Base-by-base conservation (phyloP, 257 asterid genomes). In the Ocimum tenuiflorum region DNA sequence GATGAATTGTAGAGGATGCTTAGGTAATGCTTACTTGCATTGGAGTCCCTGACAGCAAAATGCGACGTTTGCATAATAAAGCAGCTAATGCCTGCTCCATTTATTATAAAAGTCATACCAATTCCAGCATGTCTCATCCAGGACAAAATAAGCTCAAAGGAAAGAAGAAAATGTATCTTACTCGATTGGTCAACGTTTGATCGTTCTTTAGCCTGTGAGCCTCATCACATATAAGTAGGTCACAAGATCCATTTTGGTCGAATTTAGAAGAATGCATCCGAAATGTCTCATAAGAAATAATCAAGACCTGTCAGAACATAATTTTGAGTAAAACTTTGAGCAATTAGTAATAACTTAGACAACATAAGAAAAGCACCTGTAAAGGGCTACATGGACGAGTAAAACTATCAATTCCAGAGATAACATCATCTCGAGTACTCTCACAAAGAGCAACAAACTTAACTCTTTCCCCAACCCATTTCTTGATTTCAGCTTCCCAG, bases 141-240 rank as follows among this genome's bases (percentile, higher is more conserved):
- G 41, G 46, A 7, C 60, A 50, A 63, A 52, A 35, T 46, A 68
- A 49, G 51, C 52, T 72, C 54, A 73, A 63, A 64, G 3, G 42
- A 41, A 70, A 50, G 57, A 51, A 41, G 43, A 67, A 42, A 15
- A 29, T 71, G 62, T 45, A 56, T 81, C 95, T 75, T 80, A 92
- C 99, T 77, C 99, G 89, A 77, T 89, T 92, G 70, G 97, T 92
- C 79, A 89, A 73, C 46, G 99, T 92, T 79, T 92, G 99, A 71
- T 84, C 97, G 69, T 89, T 92, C 85, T 92, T 92, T 59, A 92
- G 79, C 77, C 99, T 89, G 78, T 92, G 99, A 75, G 99, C 99
- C 80, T 92, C 97, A 61, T 92, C 99, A 62, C 99, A 92, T 72
- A 92, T 87, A 57, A 92, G 99, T 74, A 92, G 87, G 86, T 92